These are phyloP conservation scores for Ceraceosorus guamensis DNA, from an alignment of 1,284 basidiomycete species.

Conservation along the genomic window DNA sequence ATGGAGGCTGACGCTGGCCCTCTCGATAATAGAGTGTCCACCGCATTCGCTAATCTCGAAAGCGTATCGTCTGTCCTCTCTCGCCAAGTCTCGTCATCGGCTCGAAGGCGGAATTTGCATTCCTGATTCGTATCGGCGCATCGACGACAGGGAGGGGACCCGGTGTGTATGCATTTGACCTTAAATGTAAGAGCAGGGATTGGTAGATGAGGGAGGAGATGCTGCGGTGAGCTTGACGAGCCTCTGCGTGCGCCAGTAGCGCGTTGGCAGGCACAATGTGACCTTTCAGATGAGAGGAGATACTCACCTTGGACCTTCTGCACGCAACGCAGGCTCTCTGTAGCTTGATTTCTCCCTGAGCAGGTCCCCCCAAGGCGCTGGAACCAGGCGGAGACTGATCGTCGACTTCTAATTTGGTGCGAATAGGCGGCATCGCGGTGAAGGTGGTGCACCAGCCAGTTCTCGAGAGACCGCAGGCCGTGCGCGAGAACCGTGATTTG, in stretches of 20 bases:
- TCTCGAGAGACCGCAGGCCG: too few relatives aligned
- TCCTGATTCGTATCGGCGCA: slow-evolving; percentile 29
- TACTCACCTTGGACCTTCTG: slow-evolving; percentile 25
- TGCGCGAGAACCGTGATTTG: too few relatives aligned
- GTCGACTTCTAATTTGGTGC: too few relatives aligned
- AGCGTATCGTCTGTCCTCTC: slow-evolving; percentile 35
- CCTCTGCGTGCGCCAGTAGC: too few relatives aligned
- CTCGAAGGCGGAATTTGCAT: slow-evolving; percentile 39
- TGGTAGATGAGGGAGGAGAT: neutral
- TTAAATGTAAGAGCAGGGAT: neutral
- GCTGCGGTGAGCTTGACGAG: neutral
- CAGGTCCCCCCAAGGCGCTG: too few relatives aligned
- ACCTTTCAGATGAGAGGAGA: too few relatives aligned
- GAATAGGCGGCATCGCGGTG: too few relatives aligned
- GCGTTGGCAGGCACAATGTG: neutral
- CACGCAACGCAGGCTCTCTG: slow-evolving; percentile 37
- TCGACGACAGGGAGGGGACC: slow-evolving; percentile 32
- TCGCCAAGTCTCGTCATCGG: slow-evolving; percentile 31
- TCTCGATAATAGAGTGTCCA: slow-evolving; percentile 24
- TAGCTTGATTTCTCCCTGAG: slow-evolving; percentile 24
- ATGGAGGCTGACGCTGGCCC: slow-evolving; percentile 16
- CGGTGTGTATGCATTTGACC: slow-evolving; percentile 36
- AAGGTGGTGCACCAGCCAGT: too few relatives aligned
- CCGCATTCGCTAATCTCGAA: slow-evolving; percentile 18
- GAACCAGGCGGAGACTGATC: too few relatives aligned